These are phyloP conservation scores for Trichoderma pleuroti DNA, from an alignment of 2,329 filamentous ascomycete genomes.

Conservation along the genomic window DNA sequence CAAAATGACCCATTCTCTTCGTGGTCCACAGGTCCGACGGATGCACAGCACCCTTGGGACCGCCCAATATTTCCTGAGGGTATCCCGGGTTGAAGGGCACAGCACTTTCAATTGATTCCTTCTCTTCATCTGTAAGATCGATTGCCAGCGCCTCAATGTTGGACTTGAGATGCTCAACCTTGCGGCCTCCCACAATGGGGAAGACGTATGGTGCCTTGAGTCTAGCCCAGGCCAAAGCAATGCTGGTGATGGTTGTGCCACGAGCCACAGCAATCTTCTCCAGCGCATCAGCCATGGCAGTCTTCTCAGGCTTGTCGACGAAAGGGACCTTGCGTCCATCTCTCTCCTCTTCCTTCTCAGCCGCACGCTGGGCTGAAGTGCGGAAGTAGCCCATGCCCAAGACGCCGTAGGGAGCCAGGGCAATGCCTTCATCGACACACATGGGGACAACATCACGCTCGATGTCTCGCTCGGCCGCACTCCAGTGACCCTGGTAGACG, in stretches of 20 bases:
- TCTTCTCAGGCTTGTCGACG: slow-evolving; percentile 23
- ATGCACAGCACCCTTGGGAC: background rate
- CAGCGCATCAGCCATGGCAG: slow-evolving; percentile 12
- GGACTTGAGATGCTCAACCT: slow-evolving; percentile 57
- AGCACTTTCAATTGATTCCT: slow-evolving; percentile 53
- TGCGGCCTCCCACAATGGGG: slow-evolving; percentile 58
- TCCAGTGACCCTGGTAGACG: slow-evolving; percentile 33
- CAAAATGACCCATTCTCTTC: slow-evolving; percentile 11
- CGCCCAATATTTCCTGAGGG: slow-evolving; percentile 13
- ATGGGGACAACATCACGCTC: slow-evolving; percentile 34
- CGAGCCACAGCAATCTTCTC: slow-evolving; percentile 18
- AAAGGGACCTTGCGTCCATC: slow-evolving; percentile 11
- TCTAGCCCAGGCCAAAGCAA: slow-evolving; percentile 58
- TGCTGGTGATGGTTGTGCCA: slow-evolving; percentile 20
- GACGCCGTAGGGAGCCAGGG: slow-evolving; percentile 42
- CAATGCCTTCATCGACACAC: slow-evolving; percentile 38
- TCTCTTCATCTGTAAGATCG: slow-evolving; percentile 50
- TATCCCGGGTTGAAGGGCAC: slow-evolving; percentile 52
- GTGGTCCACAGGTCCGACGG: slow-evolving; percentile 4
- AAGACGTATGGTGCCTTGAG: slow-evolving; percentile 58
- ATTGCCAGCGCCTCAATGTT: slow-evolving; percentile 57
- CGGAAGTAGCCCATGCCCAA: slow-evolving; percentile 38
- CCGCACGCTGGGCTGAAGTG: slow-evolving; percentile 4
- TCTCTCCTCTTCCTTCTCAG: background rate
- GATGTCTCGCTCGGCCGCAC: slow-evolving; percentile 27